Evolutionary conservation across 257 asterid species (phyloP), one percentile per base, ranked within the genome.

Genomic region (Phtheirospermum japonicum): DNA sequence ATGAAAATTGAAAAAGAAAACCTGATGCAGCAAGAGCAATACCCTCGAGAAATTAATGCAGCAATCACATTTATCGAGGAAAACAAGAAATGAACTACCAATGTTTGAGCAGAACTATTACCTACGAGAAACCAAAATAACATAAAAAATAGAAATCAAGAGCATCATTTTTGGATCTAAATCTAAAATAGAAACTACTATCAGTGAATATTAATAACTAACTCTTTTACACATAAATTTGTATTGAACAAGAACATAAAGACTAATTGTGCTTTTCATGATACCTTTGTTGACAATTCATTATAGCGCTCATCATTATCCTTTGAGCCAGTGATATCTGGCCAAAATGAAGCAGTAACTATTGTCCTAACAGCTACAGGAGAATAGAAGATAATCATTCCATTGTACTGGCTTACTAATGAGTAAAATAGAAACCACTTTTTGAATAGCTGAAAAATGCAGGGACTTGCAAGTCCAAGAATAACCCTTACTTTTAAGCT

Each of bases 351-450:
- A 54, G 97, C 96, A 67, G 59, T 61, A 60, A 87, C 75, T 70
- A 93, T 57, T 33, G 99, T 89, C 95, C 97, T 68, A 86, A 69
- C 75, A 83, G 53, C 99, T 93, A 74, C 80, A 83, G 61, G 68
- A 71, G 16, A 65, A 75, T 20, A 61, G 59, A 75, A 73, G 51
- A 26, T 58, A 55, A 9, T 49, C 55, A 40, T 40, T 67, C 17
- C 42, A 30, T 58, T 40, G 62, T 45, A 42, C 31, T 33, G 33
- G 48, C 31, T 58, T 70, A 63, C 46, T 36, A 43, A 19, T 23
- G 52, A 5, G 12, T 18, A 51, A 52, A 49, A 52, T 7, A 61
- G 57, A 37, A 57, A 33, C 16, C 43, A 33, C 4, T 10, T 58
- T n/a, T 49, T 43, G 52, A 58, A 71, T 40, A 60, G 59, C 45